Base-by-base conservation (phyloP, 2,329 filamentous ascomycete species). In the Zalaria sp. region DNA sequence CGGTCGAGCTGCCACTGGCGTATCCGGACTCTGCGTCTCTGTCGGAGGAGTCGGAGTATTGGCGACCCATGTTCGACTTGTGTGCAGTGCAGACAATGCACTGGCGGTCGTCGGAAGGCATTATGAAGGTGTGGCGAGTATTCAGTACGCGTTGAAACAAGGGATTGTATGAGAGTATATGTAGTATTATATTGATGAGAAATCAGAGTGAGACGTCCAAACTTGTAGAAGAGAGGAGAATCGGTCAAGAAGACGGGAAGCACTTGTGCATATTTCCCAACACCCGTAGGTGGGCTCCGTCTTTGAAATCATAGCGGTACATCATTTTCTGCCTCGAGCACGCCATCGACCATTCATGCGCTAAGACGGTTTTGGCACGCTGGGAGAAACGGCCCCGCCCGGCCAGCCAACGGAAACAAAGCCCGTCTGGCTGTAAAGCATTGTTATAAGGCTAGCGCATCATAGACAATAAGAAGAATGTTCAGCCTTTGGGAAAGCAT, bases 1-100 rank as follows among this genome's bases (percentile, higher is more conserved):
- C 67, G 52, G 74, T 81, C 29, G 76, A 79, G 40, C 71, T 69
- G 35, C 74, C 81, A 63, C 64, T 83, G 55, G 78, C 84, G 67
- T 95, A 95, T 48, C 89, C 89, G 31, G 89, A 95, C 64, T 93
- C 86, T 40, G 56, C 57, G 48, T 73, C 71, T 46, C 57, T 59
- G 39, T 56, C 53, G 11, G 52, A 52, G 25, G 53, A 55, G 36
- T 43, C 47, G 8, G 50, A 53, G 37, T 51, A 48, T 27, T 32
- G 29, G 18, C 18, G 18, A 18, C 18, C 18, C 29, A 32, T 7
- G 7, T 7, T 7, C 7, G 29, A 7, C n/a, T 32, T 7, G 29
- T 32, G 29, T 7, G 29, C 29, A 32, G 7, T 7, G 29, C 29
- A 32, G 29, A 32, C 29, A n/a, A 32, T 32, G 29, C 29, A 32